These are phyloP conservation scores for Papiliotrema laurentii DNA, from an alignment of 1,284 basidiomycete genomes.

Conservation along the genomic window DNA sequence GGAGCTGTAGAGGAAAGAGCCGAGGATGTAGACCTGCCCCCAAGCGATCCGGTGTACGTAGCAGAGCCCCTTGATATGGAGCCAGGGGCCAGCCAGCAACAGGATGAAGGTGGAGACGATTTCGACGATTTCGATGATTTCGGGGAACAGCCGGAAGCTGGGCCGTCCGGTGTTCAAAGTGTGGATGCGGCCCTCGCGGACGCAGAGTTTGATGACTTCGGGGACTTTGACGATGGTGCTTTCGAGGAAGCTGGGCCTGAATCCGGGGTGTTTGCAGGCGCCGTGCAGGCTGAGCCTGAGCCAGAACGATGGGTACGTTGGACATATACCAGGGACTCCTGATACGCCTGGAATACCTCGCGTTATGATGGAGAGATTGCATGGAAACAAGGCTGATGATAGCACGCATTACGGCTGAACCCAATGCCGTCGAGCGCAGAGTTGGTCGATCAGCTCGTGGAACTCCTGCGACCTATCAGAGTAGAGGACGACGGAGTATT, in stretches of 20 bases:
- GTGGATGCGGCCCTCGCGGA: conserved; percentile 21
- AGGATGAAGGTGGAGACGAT: conserved; percentile 43
- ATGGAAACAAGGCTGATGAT: conserved; percentile 33
- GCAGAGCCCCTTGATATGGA: too few species aligned
- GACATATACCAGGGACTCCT: neutral
- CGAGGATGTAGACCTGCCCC: too few species aligned
- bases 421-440: conserved; percentile 59
- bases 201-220: conserved; percentile 60
- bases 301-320: neutral
- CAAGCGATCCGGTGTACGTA: too few species aligned
- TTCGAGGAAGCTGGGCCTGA: conserved; percentile 33
- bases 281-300: neutral
- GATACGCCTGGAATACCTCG: neutral
- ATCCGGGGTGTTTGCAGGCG: neutral
- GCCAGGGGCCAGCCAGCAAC: too few species aligned
- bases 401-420: conserved; percentile 63
- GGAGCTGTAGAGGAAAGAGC: too few species aligned
- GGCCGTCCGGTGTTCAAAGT: neutral
- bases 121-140: conserved; percentile 66
- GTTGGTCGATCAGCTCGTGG: conserved; percentile 60
- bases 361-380: neutral
- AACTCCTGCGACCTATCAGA: conserved; percentile 65
- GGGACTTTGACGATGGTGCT: conserved; percentile 57
- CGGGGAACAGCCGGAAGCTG: conserved; percentile 14
- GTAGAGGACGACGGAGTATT: conserved; percentile 53